Percentiles rank a stretch among this genome's conserved stretches.
Evolutionary conservation across 2,329 filamentous ascomycete species (phyloP).

Genomic region (Knoxdaviesia capensis): DNA sequence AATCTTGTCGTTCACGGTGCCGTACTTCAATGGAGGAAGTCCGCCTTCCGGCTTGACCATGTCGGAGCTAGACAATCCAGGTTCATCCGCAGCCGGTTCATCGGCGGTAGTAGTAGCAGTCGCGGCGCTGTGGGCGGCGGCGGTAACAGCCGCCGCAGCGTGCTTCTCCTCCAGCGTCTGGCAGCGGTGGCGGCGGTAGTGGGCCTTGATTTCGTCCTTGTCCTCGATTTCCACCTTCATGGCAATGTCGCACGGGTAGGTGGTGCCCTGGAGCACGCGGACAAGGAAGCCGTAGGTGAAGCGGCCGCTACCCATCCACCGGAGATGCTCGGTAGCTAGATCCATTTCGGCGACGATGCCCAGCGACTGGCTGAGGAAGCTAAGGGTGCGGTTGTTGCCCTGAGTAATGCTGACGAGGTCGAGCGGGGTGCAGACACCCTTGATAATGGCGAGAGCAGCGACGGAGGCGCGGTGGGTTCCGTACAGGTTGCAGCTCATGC

Average conservation of each 20-base stretch:
- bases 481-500: slow-evolving; percentile 75
- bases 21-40: slow-evolving; percentile 57
- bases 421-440: slow-evolving; percentile 65
- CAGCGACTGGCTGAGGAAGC: slow-evolving; percentile 77
- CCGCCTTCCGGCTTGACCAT: slow-evolving; percentile 20
- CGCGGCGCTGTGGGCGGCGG: slow-evolving; percentile 3
- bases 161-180: slow-evolving; percentile 8
- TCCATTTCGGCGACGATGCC: slow-evolving; percentile 84
- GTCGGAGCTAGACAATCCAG: slow-evolving; percentile 4
- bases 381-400: slow-evolving; percentile 51
- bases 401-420: slow-evolving; percentile 83
- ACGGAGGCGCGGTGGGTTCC: slow-evolving; percentile 57
- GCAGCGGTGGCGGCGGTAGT: slow-evolving; percentile 34
- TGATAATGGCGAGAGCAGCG: slow-evolving; percentile 69
- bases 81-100: not conserved
- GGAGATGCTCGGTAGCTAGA: slow-evolving; percentile 70
- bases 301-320: slow-evolving; percentile 77
- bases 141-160: slow-evolving; percentile 2
- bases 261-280: slow-evolving; percentile 51
- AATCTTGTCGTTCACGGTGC: slow-evolving; percentile 57
- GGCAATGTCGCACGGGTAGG: slow-evolving; percentile 79
- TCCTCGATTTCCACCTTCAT: slow-evolving; percentile 63
- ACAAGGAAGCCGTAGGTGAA: slow-evolving; percentile 76
- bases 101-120: no score
- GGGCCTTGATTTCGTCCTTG: slow-evolving; percentile 53